Conservation (phyloP, 1,284 basidiomycete species). For the Phylloboletellus chloephorus region DNA sequence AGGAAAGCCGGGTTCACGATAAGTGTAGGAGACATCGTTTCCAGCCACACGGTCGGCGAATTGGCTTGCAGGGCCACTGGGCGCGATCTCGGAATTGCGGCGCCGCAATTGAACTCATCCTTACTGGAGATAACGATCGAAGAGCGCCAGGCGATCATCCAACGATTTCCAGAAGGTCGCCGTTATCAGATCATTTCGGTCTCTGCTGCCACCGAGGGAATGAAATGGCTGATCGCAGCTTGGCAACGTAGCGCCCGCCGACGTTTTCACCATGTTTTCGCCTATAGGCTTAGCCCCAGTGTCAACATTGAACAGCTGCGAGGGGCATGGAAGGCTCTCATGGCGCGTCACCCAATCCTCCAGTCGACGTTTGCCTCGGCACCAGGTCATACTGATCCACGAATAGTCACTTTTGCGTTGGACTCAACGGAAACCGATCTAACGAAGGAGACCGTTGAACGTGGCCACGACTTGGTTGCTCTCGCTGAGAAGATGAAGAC, state of each 20-base stretch:
- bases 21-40: constrained; percentile 38
- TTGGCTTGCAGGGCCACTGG: constrained; percentile 25
- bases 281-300: constrained; percentile 33
- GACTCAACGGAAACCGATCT: constrained; percentile 15
- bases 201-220: constrained; percentile 13
- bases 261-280: constrained; percentile 44
- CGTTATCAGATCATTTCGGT: constrained; percentile 11
- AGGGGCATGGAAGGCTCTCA: constrained; percentile 36
- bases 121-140: constrained; percentile 9
- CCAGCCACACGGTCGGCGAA: constrained; percentile 36
- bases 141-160: constrained; percentile 15
- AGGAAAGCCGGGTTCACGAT: constrained; percentile 36
- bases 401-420: constrained; percentile 36
- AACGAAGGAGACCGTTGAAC: constrained; percentile 21
- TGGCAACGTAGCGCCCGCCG: constrained; percentile 41
- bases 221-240: constrained; percentile 38
- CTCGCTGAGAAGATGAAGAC: constrained; percentile 33
- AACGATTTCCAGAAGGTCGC: constrained; percentile 11
- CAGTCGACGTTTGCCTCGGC: constrained; percentile 40
- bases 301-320: constrained; percentile 31
- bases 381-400: constrained; percentile 28
- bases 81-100: neutral
- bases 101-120: constrained; percentile 5
- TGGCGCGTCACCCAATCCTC: constrained; percentile 37
- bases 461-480: constrained; percentile 16